phyloP scores from a whole-genome alignment of 352 stramenopile genomes.

The Aphanomyces astaci region DNA sequence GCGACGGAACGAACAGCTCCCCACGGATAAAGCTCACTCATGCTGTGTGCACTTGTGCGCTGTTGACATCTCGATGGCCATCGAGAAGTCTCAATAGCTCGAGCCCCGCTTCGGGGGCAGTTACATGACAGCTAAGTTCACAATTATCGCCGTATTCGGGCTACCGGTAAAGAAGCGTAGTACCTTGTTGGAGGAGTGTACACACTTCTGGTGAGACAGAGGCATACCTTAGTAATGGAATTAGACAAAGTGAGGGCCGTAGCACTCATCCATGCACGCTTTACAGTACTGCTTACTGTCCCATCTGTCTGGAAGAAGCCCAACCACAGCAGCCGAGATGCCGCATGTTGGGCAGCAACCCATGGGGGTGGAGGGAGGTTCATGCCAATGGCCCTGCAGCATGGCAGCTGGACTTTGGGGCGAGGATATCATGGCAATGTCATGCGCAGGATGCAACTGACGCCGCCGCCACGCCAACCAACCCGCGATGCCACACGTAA shows the following conservation, averaged over 20 bases:
- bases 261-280: background rate
- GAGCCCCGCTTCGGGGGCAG: too few species aligned
- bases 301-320: background rate
- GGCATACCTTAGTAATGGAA: too few species aligned
- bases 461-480: background rate
- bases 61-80: too few species aligned
- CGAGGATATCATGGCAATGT: background rate
- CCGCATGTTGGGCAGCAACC: background rate
- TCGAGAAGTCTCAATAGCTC: too few species aligned
- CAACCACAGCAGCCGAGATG: background rate
- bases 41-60: too few species aligned
- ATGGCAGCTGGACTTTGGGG: background rate
- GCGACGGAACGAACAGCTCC: too few species aligned
- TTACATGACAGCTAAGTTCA: too few species aligned
- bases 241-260: background rate
- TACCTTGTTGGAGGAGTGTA: too few species aligned
- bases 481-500: background rate
- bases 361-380: background rate
- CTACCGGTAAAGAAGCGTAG: too few species aligned
- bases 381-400: background rate
- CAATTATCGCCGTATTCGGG: too few species aligned
- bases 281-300: background rate
- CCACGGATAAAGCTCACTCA: too few species aligned
- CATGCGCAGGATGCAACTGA: background rate
- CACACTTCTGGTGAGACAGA: too few species aligned